Evolutionary conservation across 495 filamentous ascomycete genomes (phyloP), one percentile per base, ranked within the genome.

Genomic region (Neurospora sp.): DNA sequence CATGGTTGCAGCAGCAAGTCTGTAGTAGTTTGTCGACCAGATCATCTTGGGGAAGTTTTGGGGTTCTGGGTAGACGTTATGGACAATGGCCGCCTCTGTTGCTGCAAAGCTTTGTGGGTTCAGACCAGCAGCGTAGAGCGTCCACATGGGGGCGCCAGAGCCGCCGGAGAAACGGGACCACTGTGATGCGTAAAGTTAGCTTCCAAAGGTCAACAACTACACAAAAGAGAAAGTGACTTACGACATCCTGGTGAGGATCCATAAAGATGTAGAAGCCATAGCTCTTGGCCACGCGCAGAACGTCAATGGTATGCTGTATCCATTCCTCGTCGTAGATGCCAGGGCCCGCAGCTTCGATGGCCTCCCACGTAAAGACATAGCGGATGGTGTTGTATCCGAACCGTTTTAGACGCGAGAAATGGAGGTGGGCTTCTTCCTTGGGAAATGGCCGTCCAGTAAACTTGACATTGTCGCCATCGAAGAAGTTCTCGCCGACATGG

Each of bases 321-420:
- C 93, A 99, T 74, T 93, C 92, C 77, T 99, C 92, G 75, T 99
- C 96, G 81, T 98, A 99, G 75, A 86, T 92, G 2, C 94, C 94
- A n/a, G 96, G 96, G 0, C 94, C 96, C 14, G 90, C 90, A 73
- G 94, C 90, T 83, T 99, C 96, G 78, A 99, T 95, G n/a, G 96
- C 95, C 80, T 99, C 96, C 96, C 96, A 99, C 0, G 95, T 98
- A 80, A 97, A 99, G 74, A 99, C 87, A 79, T 99, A 99, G 77
- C 96, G 88, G 70, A 99, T 95, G 1, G 92, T 93, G 81, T 98
- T 99, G 82, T 97, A 99, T 8, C 96, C 96, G 85, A 88, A 97
- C 74, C 90, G 91, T 74, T 91, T 90, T 71, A 99, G 82, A 40
- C 94, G 85, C n/a, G 92, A 88, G 80, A 99, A 97, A 78, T 99